These are phyloP conservation scores for Quercus glauca DNA, from an alignment of 306 rosid genomes.

Conservation along the genomic window DNA sequence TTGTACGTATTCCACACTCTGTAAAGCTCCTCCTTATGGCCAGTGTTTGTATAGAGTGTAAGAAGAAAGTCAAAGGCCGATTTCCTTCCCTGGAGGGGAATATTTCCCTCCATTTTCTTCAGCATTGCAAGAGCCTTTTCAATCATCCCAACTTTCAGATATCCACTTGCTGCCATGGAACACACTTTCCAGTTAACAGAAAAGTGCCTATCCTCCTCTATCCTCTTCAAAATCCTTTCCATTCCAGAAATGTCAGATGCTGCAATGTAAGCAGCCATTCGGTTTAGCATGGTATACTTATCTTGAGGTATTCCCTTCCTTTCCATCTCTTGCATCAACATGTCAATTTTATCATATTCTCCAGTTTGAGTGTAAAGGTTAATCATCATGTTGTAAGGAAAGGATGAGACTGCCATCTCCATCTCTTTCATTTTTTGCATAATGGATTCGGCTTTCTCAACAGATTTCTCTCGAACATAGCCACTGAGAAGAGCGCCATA, in stretches of 20 bases:
- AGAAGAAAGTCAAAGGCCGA: conserved; percentile 28
- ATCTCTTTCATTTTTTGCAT: conserved; percentile 30
- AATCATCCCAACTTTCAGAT: conserved; percentile 27
- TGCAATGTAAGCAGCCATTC: conserved; percentile 28
- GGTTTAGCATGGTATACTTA: conserved; percentile 33
- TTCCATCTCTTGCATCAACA: conserved; percentile 35
- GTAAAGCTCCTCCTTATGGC: conserved; percentile 28
- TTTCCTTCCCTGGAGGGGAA: neutral
- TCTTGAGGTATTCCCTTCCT: conserved; percentile 27
- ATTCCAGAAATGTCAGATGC: conserved; percentile 26
- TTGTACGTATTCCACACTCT: conserved; percentile 36
- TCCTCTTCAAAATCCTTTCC: conserved; percentile 23
- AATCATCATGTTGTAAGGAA: conserved; percentile 34
- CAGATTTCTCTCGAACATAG: conserved; percentile 25
- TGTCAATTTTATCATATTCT: conserved; percentile 29
- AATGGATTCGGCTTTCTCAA: conserved; percentile 31
- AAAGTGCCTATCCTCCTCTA: conserved; percentile 12
- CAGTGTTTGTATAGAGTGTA: conserved; percentile 25
- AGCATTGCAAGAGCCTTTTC: conserved; percentile 28
- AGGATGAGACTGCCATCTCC: conserved; percentile 23
- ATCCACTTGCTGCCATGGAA: conserved; percentile 41
- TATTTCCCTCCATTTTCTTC: conserved; percentile 27
- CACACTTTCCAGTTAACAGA: conserved; percentile 26
- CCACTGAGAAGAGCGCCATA: conserved; percentile 33
- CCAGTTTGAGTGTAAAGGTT: conserved; percentile 37